These are phyloP conservation scores for Xylaria sp. DNA, from an alignment of 2,329 filamentous ascomycete species.

Conservation along the genomic window DNA sequence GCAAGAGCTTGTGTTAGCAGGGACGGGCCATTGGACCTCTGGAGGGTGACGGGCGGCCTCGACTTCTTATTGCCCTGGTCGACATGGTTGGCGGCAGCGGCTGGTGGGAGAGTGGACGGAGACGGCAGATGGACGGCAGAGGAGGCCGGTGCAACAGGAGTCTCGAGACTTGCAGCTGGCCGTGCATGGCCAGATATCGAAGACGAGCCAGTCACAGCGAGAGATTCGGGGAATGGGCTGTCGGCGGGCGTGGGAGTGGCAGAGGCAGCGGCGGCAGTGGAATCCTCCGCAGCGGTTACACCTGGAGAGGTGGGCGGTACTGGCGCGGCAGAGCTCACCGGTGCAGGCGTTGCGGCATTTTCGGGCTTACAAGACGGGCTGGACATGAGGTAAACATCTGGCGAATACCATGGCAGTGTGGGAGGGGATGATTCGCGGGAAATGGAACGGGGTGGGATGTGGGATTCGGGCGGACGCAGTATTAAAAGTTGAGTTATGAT, in stretches of 20 bases:
- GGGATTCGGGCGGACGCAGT: constrained; percentile 8
- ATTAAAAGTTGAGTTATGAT: constrained; percentile 23
- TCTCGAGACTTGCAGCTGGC: constrained; percentile 24
- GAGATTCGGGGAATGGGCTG: constrained; percentile 31
- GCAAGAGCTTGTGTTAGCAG: constrained; percentile 61
- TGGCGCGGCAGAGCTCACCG: constrained; percentile 30
- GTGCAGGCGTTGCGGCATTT: constrained; percentile 55
- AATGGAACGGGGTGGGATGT: constrained; percentile 21
- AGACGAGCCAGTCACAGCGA: constrained; percentile 32
- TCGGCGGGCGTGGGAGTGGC: constrained; percentile 32
- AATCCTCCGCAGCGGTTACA: constrained; percentile 26
- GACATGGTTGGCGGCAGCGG: constrained; percentile 36
- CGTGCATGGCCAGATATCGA: constrained; percentile 29
- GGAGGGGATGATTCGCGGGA: constrained; percentile 30
- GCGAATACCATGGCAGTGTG: constrained; percentile 38
- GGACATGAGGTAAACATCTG: constrained; percentile 64
- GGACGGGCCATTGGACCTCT: constrained; percentile 54
- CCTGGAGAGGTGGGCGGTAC: constrained; percentile 14
- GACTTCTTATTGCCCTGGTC: constrained; percentile 52
- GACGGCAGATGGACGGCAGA: constrained; percentile 28
- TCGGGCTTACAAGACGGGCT: constrained; percentile 52
- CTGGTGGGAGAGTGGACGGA: constrained; percentile 28
- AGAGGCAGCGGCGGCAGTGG: constrained; percentile 22
- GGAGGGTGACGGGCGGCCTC: constrained; percentile 44
- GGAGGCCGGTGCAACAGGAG: constrained; percentile 16